Evolutionary conservation across 1,284 basidiomycete genomes (phyloP), one percentile per base, ranked within the genome.

Genomic region (Schizophyllum commune): DNA sequence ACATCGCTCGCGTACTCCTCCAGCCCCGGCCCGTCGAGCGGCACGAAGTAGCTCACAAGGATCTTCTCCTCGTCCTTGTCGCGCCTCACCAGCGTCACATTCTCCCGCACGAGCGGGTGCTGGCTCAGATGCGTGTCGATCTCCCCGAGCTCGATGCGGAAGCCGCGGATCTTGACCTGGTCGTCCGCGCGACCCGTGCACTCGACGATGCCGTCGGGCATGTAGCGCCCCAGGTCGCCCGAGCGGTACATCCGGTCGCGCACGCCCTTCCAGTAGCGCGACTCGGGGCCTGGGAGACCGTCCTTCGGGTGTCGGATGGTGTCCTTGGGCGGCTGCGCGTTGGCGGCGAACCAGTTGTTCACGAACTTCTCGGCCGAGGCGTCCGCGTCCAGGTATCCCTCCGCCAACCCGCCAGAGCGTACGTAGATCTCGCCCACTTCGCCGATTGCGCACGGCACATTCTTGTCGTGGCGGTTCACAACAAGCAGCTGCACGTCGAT

Each of bases 21-120:
- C 65, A 98, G 76, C 55, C 79, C 79, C 11, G 86, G 79, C 0
- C 87, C 87, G 51, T 87, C 82, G 52, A 94, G 77, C 17, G 96
- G 97, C n/a, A 99, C 97, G 71, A 99, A 96, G 76, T 99, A 99
- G 70, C 92, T 94, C 61, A 99, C 92, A 13, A 99, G 85, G 34
- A 98, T 96, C 81, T 99, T 99, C 78, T 99, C 97, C 75, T 99
- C 97, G 75, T 99, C 94, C 80, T 99, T 99, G 79, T 99, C 96
- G 72, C 97, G 83, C 69, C 97, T 81, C 27, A 99, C 96, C 57
- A 99, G 82, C 1, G 97, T 99, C 59, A 99, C 95, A 70, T 99
- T 99, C 78, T 98, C 97, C 11, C 96, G 82, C 2, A 99, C 88
- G 20, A 94, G 84, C 5, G 94, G 91, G 73, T 99, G 96, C 69